Evolutionary conservation across 2,329 filamentous ascomycete species (phyloP).

Genomic region (Xylaria sp.): DNA sequence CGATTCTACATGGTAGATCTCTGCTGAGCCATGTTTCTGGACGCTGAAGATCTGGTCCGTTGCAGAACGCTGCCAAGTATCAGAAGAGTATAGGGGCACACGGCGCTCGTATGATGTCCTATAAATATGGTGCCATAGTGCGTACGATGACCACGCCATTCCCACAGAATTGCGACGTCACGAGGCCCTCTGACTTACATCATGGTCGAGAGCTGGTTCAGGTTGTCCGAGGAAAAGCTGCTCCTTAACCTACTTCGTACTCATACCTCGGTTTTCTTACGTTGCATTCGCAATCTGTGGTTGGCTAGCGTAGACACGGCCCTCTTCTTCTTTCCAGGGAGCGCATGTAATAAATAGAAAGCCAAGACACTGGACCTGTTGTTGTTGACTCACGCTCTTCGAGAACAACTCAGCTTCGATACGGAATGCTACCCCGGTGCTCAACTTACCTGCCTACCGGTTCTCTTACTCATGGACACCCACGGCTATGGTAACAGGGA

Average conservation of each 20-base stretch:
- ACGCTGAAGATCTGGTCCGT: not conserved
- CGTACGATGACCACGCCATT: constrained; percentile 16
- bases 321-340: not conserved
- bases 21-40: not conserved
- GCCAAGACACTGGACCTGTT: not conserved
- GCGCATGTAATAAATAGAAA: not conserved
- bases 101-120: constrained; percentile 15
- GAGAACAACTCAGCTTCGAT: too few relatives aligned
- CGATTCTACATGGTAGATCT: constrained; percentile 2
- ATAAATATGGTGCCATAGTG: constrained; percentile 16
- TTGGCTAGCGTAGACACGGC: not conserved
- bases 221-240: not conserved
- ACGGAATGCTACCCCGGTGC: too few relatives aligned
- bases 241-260: not conserved
- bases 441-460: not conserved
- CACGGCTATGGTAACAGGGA: not conserved
- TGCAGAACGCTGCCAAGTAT: constrained; percentile 1
- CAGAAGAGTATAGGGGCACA: not conserved
- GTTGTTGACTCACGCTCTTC: not conserved
- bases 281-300: too few relatives aligned
- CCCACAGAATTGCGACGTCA: constrained; percentile 10
- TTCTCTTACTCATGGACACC: not conserved
- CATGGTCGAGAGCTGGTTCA: not conserved
- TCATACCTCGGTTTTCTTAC: not conserved
- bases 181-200: not conserved